Evolutionary conservation across 2,329 filamentous ascomycete genomes (phyloP), one percentile per base, ranked within the genome.

Genomic region (Byssochlamys sp.): DNA sequence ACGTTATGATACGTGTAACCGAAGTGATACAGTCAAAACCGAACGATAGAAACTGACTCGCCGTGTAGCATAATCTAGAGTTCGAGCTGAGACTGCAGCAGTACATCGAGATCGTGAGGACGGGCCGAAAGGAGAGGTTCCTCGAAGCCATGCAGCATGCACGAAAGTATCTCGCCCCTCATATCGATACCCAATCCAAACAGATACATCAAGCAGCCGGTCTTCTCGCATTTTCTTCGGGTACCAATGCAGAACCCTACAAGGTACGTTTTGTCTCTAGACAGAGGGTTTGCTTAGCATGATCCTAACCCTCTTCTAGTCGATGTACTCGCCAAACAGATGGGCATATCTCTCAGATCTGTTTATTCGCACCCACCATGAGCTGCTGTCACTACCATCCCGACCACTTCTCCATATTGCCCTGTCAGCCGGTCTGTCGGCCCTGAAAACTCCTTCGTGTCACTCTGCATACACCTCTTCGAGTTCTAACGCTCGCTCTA

Each of bases 51-150:
- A 27, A 2, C 24, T 56, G 35, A 56, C 60, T 56, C 33, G 31
- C 45, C 19, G 14, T 55, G 11, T 54, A 90, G 81, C 90, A 87
- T 67, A 89, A 88, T 63, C 81, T 99, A 14, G 94, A 99, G 73
- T 95, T 96, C 68, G 90, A 95, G 79, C 82, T 99, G 50, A 86
- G 94, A 11, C 81, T 95, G 66, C 94, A 99, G 72, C 91, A 97
- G 71, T 97, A 91, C 71, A 91, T 97, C 65, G 94, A 97, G 73
- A 80, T 97, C 60, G 84, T 95, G 59, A 81, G 92, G 59, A 84
- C 80, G 45, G 82, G 82, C 56, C 79, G 85, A 3, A 78, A 81
- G 26, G 70, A 76, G 5, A 90, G 87, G 67, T 78, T 88, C 51
- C 74, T 85, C 53, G 91, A 96, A 61, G 91, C 91, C 11, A 88